A percentile compares a stretch with the other conserved stretches of the same genome.
phyloP scores from a whole-genome alignment of 352 stramenopile genomes.

The Phytopythium helicoides region DNA sequence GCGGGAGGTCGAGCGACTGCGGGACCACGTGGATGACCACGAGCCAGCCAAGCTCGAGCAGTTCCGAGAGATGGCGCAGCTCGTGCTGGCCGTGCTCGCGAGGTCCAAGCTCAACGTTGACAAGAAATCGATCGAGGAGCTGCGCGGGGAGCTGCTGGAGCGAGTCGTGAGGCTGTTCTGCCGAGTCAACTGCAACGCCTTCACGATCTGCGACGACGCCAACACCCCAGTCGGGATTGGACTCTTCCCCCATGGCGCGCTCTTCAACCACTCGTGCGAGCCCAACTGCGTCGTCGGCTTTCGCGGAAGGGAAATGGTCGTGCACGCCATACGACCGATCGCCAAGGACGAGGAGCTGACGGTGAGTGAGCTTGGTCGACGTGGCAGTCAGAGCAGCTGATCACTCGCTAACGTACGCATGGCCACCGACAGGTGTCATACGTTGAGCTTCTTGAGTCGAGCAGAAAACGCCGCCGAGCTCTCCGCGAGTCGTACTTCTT shows the following conservation, averaged over 20 bases:
- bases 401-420: not conserved
- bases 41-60: constrained; percentile 24
- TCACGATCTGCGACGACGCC: constrained; percentile 56
- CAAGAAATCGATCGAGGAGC: constrained; percentile 18
- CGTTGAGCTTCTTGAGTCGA: constrained; percentile 60
- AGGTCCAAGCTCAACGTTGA: constrained; percentile 35
- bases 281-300: constrained; percentile 80
- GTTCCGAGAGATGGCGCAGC: constrained; percentile 56
- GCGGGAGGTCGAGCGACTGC: constrained; percentile 28
- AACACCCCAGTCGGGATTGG: constrained; percentile 56
- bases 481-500: constrained; percentile 73
- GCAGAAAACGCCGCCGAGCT: constrained; percentile 20
- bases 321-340: constrained; percentile 45
- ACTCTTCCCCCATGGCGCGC: constrained; percentile 52
- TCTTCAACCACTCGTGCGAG: constrained; percentile 76
- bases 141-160: constrained; percentile 23
- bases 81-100: constrained; percentile 52
- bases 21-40: constrained; percentile 51
- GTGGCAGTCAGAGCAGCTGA: not conserved
- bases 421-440: constrained; percentile 50
- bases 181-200: constrained; percentile 80
- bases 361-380: constrained; percentile 6
- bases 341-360: constrained; percentile 52
- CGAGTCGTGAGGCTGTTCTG: constrained; percentile 56
- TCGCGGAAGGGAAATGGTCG: constrained; percentile 30